A percentile compares a stretch with the other conserved stretches of the same genome.
These are phyloP conservation scores for Cystofilobasidium bisporidii DNA, from an alignment of 768 basidiomycete genomes.

Conservation along the genomic window DNA sequence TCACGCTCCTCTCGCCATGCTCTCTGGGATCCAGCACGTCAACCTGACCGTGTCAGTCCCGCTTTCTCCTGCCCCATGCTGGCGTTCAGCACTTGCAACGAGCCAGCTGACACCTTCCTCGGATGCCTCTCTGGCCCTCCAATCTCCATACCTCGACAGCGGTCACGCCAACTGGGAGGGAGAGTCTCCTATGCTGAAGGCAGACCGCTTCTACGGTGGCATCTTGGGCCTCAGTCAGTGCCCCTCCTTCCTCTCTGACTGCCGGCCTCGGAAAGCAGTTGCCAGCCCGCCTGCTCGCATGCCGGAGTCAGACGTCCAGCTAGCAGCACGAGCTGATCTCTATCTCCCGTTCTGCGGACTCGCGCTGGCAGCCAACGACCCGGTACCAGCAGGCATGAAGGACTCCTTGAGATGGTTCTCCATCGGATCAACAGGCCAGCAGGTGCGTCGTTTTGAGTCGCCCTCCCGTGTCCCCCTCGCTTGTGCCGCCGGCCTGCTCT, in stretches of 20 bases:
- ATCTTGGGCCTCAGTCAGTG: constrained; percentile 16
- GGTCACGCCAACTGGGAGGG: neutral
- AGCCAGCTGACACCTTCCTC: too few species aligned
- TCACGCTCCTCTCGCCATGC: neutral
- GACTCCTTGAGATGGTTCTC: constrained; percentile 23
- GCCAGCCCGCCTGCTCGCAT: too few species aligned
- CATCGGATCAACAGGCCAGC: constrained; percentile 7
- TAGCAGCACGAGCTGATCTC: neutral
- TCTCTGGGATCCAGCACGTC: constrained; percentile 10
- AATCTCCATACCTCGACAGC: too few species aligned
- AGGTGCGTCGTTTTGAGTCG: neutral
- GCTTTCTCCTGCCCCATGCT: too few species aligned
- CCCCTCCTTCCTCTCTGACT: too few species aligned
- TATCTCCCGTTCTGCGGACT: neutral
- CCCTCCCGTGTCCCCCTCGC: neutral
- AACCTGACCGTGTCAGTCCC: constrained; percentile 8
- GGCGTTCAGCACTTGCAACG: too few species aligned
- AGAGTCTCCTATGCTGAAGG: constrained; percentile 2
- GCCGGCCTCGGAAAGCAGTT: neutral
- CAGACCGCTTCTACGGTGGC: constrained; percentile 21
- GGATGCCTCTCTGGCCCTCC: too few species aligned
- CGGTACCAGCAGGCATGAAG: constrained; percentile 9
- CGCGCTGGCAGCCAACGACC: constrained; percentile 1
- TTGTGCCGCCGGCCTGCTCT: neutral
- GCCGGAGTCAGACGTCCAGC: too few species aligned